Base-by-base conservation (phyloP, 352 stramenopile species). In the Plasmopara muralis region DNA sequence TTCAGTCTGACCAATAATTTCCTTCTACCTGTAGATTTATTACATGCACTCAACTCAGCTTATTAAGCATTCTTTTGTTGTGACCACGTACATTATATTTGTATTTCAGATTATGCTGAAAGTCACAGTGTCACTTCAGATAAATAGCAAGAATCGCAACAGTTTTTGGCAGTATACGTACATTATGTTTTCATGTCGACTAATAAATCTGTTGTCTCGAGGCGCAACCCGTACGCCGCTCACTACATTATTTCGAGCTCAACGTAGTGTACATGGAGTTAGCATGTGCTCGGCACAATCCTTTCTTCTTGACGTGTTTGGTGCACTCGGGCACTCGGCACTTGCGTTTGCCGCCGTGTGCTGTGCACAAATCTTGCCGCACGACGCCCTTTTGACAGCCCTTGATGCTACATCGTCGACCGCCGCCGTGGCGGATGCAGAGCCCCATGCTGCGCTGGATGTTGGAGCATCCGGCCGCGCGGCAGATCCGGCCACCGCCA, bases 221-320 rank as follows among this genome's bases (percentile, higher is more conserved):
- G 20, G 13, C n/a, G n/a, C 12, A 41, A 16, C 37, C 1, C n/a
- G 13, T 41, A 13, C 37, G 12, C 37, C 37, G 37, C 9, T 41
- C 37, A 6, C 8, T 5, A 41, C 1, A 1, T 70, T 53, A 61
- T 41, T 33, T 61, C 39, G 47, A 56, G 54, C 54, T 48, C 16
- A 48, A 57, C 15, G 55, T 48, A 13, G 50, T 60, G 33, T 63
- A 72, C 53, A 85, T 60, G 18, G 77, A 81, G 57, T 91, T 91
- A 38, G 80, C 80, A 47, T 91, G 80, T 37, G 80, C 83, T 8
- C 80, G 66, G 37, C 80, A 91, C 18, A 91, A 55, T 0, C 80
- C 80, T 68, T 85, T 85, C 72, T 90, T 91, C 72, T 91, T 91
- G 41, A 91, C 80, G 61, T 89, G 80, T 64, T 91, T 91, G 45